Base-by-base conservation (phyloP, 371 early-diverging fungal species). In the Dinochytrium kinnereticum region DNA sequence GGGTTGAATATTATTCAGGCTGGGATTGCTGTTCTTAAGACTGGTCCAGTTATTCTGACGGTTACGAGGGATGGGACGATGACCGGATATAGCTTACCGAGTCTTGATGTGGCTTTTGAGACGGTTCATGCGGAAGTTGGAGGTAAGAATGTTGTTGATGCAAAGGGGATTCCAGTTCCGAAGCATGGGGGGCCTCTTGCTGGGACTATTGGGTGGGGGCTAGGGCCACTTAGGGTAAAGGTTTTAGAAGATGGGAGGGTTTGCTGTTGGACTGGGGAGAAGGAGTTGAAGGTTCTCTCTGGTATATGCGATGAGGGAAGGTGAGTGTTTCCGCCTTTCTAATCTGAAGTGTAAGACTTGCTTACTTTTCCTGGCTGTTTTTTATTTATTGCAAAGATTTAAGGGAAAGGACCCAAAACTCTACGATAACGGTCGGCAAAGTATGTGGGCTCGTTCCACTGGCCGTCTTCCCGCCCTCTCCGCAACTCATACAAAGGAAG, bases 11-110 rank as follows among this genome's bases (percentile, higher is more conserved):
- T 66, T 30, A 30, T 66, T 40, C 38, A 66, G 26, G 66, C 66
- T 2, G 66, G 66, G 30, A 10, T 66, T 13, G 66, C 66, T 2
- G n/a, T 66, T 17, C n/a, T 40, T 66, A 5, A 19, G 24, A 10
- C 21, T 44, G 38, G 44, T 2, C 66, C 66, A 15, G 30, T 66
- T 40, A 30, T 66, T 5, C 24, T 66, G 39, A 44, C 66, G 21
- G 66, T 66, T 3, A 40, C 66, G 30, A 26, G 66, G 30, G 44
- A 66, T 40, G 66, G 66, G 10, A 24, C 49, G 15, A 66, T 66
- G 24, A 38, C 24, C 17, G 66, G 66, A 10, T 66, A 40, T 66
- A 28, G 24, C 10, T 30, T 66, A 21, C 66, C 66, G 17, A 28
- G 40, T 15, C 66, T 66, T 10, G 66, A 66, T 5, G 19, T 15